A percentile compares a stretch with the other conserved stretches of the same genome.
Evolutionary conservation across 352 stramenopile species (phyloP).

Genomic region (Peronospora tabacina): DNA sequence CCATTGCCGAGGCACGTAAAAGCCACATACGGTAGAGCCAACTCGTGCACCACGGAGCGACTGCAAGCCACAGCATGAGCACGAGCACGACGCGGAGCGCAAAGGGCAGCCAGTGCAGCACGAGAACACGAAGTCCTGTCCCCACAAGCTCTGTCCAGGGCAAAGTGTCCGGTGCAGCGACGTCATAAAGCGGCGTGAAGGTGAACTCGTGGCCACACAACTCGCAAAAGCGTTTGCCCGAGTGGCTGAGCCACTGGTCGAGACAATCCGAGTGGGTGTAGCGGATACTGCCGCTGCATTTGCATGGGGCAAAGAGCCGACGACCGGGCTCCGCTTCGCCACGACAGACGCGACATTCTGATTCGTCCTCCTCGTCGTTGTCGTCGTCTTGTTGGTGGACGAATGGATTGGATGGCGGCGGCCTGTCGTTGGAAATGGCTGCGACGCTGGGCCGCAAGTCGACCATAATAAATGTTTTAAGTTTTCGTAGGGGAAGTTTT

Average conservation of each 20-base stretch:
- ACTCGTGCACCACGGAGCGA: conserved; percentile 87
- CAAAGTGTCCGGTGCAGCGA: conserved; percentile 76
- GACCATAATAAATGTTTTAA: no score
- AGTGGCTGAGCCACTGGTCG: conserved; percentile 91
- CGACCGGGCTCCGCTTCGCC: conserved; percentile 78
- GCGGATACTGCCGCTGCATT: conserved; percentile 92
- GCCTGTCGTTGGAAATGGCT: no score
- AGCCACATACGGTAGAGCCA: conserved; percentile 94
- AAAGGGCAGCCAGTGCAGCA: conserved; percentile 88
- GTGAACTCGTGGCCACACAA: conserved; percentile 89
- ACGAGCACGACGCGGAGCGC: conserved; percentile 67
- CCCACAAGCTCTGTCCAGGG: conserved; percentile 81
- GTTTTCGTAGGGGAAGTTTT: no score
- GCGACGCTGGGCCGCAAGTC: no score
- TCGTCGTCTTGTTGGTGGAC: neutral
- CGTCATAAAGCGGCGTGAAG: conserved; percentile 90
- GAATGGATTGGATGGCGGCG: neutral
- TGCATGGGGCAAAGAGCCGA: conserved; percentile 83
- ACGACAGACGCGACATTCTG: conserved; percentile 91
- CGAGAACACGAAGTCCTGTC: conserved; percentile 68
- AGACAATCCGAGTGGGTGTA: conserved; percentile 93
- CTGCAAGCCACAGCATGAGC: conserved; percentile 76
- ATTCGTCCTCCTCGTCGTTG: conserved; percentile 59
- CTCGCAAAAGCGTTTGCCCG: conserved; percentile 89
- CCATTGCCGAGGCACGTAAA: conserved; percentile 74